phyloP scores from a whole-genome alignment of 2,329 filamentous ascomycete species.

The Sclerotinia spermophila region DNA sequence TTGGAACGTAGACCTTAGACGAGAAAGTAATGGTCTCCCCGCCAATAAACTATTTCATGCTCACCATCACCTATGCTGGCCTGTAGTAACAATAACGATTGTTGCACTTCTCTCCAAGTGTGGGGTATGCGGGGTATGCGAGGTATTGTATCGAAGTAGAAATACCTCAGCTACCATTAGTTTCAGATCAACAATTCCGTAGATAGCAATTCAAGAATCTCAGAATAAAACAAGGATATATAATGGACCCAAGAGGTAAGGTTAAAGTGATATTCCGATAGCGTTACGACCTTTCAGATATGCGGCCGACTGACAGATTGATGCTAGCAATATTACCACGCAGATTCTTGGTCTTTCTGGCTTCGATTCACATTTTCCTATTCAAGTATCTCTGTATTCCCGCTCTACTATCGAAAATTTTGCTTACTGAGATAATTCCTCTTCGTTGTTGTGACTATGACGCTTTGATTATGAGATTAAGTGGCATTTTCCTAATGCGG shows the following conservation, averaged over 20 bases:
- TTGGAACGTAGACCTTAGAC: not conserved
- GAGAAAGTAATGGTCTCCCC: not conserved
- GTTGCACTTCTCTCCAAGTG: not conserved
- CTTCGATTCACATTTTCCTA: too few relatives aligned
- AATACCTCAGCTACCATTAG: not conserved
- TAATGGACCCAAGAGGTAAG: too few relatives aligned
- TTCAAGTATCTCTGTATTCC: too few relatives aligned
- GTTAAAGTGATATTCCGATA: too few relatives aligned
- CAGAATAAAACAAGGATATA: too few relatives aligned
- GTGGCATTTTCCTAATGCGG: slow-evolving; percentile 1
- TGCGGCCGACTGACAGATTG: not conserved
- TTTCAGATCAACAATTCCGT: too few relatives aligned
- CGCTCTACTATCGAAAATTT: rapidly evolving
- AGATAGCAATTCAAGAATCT: too few relatives aligned
- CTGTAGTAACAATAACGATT: not conserved
- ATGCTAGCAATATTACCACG: not conserved
- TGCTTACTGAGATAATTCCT: not conserved
- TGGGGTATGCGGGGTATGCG: too few relatives aligned
- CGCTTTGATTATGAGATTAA: not conserved
- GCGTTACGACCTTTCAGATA: not conserved
- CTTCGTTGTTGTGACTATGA: not conserved
- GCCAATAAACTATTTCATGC: not conserved
- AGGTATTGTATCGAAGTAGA: not conserved
- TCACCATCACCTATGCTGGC: not conserved
- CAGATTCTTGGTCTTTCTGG: not conserved